Base-by-base conservation (phyloP, 2,329 filamentous ascomycete genomes). In the Aureobasidium sp. region DNA sequence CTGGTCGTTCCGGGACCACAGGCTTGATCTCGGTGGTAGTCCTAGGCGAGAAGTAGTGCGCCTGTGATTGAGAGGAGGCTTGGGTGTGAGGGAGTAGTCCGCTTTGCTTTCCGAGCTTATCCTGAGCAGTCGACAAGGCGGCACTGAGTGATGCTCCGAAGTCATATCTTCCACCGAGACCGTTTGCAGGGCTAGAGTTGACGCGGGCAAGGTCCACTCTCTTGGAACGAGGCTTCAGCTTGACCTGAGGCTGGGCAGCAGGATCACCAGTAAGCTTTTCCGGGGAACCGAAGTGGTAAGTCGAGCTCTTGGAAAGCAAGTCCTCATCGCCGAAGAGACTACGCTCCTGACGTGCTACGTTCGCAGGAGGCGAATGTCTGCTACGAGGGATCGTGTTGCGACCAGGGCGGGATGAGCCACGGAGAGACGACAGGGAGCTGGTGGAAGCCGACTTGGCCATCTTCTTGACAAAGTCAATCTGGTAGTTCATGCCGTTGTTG, bases 121-220 rank as follows among this genome's bases (percentile, higher is more conserved):
- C 85, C 70, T 90, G 89, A 49, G 88, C 86, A 32, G 84, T 86
- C 69, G 87, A 86, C 71, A 93, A 88, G 13, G 91, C 91, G 57
- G 91, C 91, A 59, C 83, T 87, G 34, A 97, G 81, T 0, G 94
- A 97, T n/a, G 90, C 90, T 64, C 89, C 87, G 73, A 99, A 97
- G 77, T 97, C 93, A 73, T 99, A 99, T 59, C 94, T 88, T 74
- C 92, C 92, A 50, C 91, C 89, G 44, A 74, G 68, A n/a, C 70
- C 71, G 73, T 97, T 97, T 21, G 87, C 89, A 8, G 69, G 65
- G 66, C 77, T 76, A 41, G 74, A 74, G 42, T 77, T 76, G 25
- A 73, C 77, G 45, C 75, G 84, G 29, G 88, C 82, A 60, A 89
- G 73, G 66, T 83, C 86, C 49, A 69, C 70, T 34, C 76, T 72